Conservation (phyloP, 148 eudicot genomes). For the Linanthus parryae region DNA sequence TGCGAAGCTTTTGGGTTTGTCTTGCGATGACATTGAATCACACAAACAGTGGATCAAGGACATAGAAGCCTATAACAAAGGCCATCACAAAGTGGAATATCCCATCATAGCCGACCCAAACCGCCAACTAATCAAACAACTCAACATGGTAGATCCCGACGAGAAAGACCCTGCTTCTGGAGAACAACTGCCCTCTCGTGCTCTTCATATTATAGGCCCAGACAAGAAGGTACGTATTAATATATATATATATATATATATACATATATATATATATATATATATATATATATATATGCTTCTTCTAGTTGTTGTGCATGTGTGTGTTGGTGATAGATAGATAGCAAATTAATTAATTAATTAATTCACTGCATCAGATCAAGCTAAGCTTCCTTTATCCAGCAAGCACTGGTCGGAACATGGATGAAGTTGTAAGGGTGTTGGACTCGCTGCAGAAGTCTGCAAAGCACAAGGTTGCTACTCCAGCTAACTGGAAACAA, state of each 20-base stretch:
- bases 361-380: slow-evolving; percentile 42
- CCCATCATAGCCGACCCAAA: slow-evolving; percentile 82
- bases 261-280: neutral
- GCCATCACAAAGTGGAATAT: slow-evolving; percentile 40
- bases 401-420: slow-evolving; percentile 81
- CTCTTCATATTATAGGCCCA: slow-evolving; percentile 79
- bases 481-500: slow-evolving; percentile 83
- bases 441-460: slow-evolving; percentile 66
- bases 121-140: slow-evolving; percentile 50
- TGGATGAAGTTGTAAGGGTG: slow-evolving; percentile 87
- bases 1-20: slow-evolving; percentile 75
- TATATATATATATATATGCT: neutral
- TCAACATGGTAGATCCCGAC: slow-evolving; percentile 91
- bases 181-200: slow-evolving; percentile 54
- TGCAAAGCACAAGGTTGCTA: slow-evolving; percentile 60
- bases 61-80: slow-evolving; percentile 56
- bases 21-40: slow-evolving; percentile 67
- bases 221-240: slow-evolving; percentile 42
- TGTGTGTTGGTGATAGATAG: too few species aligned
- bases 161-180: slow-evolving; percentile 56
- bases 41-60: slow-evolving; percentile 87
- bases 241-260: neutral
- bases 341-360: too few species aligned
- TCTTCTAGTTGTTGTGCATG: neutral
- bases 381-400: slow-evolving; percentile 86